Base-by-base conservation (phyloP, 2,329 filamentous ascomycete genomes). In the Trichoderma sp. region DNA sequence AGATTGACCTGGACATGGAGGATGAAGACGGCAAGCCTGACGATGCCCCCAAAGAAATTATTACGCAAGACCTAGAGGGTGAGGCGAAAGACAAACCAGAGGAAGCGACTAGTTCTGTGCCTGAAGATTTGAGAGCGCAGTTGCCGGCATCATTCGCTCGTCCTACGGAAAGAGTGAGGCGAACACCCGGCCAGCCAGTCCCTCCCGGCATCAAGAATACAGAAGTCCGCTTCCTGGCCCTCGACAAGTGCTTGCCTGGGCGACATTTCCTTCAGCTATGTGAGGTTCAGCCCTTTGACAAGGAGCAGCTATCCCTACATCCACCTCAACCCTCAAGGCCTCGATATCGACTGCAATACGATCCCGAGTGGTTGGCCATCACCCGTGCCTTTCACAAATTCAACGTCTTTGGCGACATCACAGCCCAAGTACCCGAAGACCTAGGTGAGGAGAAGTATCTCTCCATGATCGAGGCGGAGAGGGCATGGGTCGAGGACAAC, bases 291-390 rank as follows among this genome's bases (percentile, higher is more conserved):
- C 80, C 87, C 3, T 72, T 83, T 48, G 78, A 82, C 17, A 66
- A 77, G 0, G 68, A 76, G 17, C 34, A 74, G 3, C 58, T 69
- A 15, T 56, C 67, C 1, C 50, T 63, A 3, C 60, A 72, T 58
- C 69, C 68, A 48, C 70, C 72, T 5, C 64, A 62, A 5, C 24
- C 71, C 14, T 63, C 66, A 4, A 63, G 62, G 1, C 70, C 72
- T 21, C 87, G 87, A 1, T 84, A 87, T 69, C 81, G 79, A 12
- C 82, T 97, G 0, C 80, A 88, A 55, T 98, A 99, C 74, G 95
- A 99, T 75, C 87, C 89, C 12, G 95, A 99, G 78, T 99, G 94
- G 94, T 87, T 99, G 7, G 90, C 95, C 48, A 97, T 99, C 68
- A 93, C 89, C 14, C 90, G 94, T 48, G 89, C 88, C 7, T 96